Conservation (phyloP, 2,329 filamentous ascomycete species). For the Aspergillus sp. region DNA sequence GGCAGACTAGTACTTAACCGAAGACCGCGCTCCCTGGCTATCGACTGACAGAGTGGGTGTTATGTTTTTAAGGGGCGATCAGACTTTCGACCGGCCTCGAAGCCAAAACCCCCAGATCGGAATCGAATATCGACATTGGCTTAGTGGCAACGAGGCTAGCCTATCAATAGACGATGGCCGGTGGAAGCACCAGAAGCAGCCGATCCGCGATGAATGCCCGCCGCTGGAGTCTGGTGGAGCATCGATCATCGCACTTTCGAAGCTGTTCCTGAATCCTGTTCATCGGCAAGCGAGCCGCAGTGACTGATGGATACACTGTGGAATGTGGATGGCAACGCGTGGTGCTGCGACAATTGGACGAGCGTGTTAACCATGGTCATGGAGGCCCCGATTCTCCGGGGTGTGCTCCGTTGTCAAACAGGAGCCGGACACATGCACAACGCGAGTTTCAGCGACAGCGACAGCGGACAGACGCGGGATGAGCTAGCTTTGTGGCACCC, state of each 20-base stretch:
- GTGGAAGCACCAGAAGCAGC: neutral
- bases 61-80: slow-evolving; percentile 4
- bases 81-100: neutral
- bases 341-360: neutral
- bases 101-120: neutral
- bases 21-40: neutral
- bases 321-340: neutral
- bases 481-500: neutral
- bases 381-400: neutral
- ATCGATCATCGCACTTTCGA: neutral
- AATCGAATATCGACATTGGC: slow-evolving; percentile 1
- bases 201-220: slow-evolving; percentile 3
- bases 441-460: neutral
- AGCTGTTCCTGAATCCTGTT: neutral
- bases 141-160: neutral
- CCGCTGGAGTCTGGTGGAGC: slow-evolving; percentile 4
- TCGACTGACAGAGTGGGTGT: slow-evolving; percentile 2
- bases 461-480: neutral
- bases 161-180: slow-evolving; percentile 2
- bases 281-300: neutral
- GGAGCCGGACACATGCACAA: neutral
- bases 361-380: neutral
- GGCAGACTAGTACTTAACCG: too few relatives aligned
- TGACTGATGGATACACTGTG: neutral
- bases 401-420: neutral